Conservation (phyloP, 768 basidiomycete genomes). For the Trametes maxima region DNA sequence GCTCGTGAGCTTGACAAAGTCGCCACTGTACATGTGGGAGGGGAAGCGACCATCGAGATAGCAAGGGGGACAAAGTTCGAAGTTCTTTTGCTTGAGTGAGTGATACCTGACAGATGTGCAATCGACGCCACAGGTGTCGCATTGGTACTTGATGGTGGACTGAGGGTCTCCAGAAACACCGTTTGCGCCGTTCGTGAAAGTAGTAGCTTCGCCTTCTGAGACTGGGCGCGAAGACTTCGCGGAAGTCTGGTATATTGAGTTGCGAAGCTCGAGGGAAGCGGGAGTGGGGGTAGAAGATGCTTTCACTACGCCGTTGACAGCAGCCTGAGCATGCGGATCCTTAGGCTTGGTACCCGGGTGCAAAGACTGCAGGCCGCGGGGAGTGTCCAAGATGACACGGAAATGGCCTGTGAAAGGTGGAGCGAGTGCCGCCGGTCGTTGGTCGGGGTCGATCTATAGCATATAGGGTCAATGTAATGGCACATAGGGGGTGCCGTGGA, state of each 20-base stretch:
- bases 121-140: constrained; percentile 95
- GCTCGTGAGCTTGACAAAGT: constrained; percentile 85
- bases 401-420: constrained; percentile 99
- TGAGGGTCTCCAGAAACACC: constrained; percentile 44
- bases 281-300: constrained; percentile 46
- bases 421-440: constrained; percentile 88
- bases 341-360: constrained; percentile 76
- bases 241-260: constrained; percentile 86
- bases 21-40: constrained; percentile 92
- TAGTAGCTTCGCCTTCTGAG: constrained; percentile 64
- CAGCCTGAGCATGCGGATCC: constrained; percentile 44
- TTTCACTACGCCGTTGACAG: constrained; percentile 52
- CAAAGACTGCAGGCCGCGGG: constrained; percentile 91
- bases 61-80: constrained; percentile 88
- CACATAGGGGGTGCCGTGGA: neutral
- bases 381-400: constrained; percentile 95
- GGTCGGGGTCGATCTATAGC: constrained; percentile 91
- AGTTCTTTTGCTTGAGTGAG: constrained; percentile 88
- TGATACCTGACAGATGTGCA: constrained; percentile 90
- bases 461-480: neutral
- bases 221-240: constrained; percentile 80
- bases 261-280: constrained; percentile 85
- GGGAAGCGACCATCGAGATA: constrained; percentile 98
- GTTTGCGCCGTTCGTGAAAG: constrained; percentile 59
- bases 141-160: constrained; percentile 57